A percentile compares a stretch with the other conserved stretches of the same genome.
Evolutionary conservation across 2,329 filamentous ascomycete species (phyloP).

Genomic region (Xylariales sp.): DNA sequence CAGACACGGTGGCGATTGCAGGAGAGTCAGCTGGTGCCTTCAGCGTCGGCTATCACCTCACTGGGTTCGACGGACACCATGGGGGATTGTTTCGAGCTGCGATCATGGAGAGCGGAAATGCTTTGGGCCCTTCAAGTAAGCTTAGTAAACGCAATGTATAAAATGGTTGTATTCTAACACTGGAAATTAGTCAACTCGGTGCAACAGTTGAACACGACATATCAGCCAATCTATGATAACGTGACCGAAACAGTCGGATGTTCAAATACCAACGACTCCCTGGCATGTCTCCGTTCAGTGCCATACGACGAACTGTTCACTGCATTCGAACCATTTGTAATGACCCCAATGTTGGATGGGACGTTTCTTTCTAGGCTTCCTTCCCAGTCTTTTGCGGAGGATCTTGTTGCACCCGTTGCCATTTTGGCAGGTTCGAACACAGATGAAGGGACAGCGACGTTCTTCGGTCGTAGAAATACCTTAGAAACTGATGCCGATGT

Average conservation of each 20-base stretch:
- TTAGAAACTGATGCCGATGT: background rate
- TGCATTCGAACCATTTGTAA: background rate
- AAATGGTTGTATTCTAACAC: background rate
- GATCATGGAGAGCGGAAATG: background rate
- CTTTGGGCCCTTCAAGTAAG: background rate
- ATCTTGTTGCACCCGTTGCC: background rate
- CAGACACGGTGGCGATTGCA: constrained; percentile 35
- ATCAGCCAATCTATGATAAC: constrained; percentile 3
- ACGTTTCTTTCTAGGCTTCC: background rate
- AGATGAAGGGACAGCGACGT: constrained; percentile 1
- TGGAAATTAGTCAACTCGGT: background rate
- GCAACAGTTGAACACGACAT: background rate
- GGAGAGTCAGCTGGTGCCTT: constrained; percentile 39
- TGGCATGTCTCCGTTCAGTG: background rate
- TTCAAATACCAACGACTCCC: background rate
- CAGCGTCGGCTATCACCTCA: background rate
- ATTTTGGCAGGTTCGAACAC: background rate
- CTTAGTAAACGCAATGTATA: background rate
- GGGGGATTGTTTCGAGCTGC: constrained; percentile 2
- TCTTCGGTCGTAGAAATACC: background rate
- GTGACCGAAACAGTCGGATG: constrained; percentile 1
- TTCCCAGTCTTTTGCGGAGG: background rate
- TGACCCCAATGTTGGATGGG: background rate
- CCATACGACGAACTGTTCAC: background rate
- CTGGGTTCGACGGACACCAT: background rate